Base-by-base conservation (phyloP, 495 filamentous ascomycete genomes). In the Penicillium antarcticum region DNA sequence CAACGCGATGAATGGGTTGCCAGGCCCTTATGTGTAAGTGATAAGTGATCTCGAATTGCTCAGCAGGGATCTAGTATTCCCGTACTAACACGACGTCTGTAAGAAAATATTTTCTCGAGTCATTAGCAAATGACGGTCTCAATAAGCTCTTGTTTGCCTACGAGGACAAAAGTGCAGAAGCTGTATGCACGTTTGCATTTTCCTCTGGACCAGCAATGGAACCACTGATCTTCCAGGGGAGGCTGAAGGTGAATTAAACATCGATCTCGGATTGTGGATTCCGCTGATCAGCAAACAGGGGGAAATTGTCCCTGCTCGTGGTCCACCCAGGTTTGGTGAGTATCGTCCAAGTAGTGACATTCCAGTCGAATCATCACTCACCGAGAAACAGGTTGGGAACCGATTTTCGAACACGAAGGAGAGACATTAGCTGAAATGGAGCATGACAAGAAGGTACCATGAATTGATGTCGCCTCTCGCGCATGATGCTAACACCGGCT, bases 401-500 rank as follows among this genome's bases (percentile, higher is more conserved):
- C 91, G 0, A 86, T 91, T 40, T 96, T 96, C 58, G 91, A 96
- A 69, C 88, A 90, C 56, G 80, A 89, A 53, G 90, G 91, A 24
- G 70, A 91, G 70, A 96, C 91, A 71, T 90, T 92, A 55, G 91
- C 91, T 21, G 91, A 96, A 72, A 96, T 96, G 92, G 84, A 87
- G 43, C 85, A 87, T 70, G 74, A 64, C 16, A 82, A 84, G 66
- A 96, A 96, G 59, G 66, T 69, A 42, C 14, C 19, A 8, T 29
- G 35, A 43, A 17, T 26, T 49, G 16, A 18, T 38, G 10, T 31
- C 5, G 19, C 26, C 14, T 32, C 3, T 40, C 13, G 14, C 4
- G 23, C 1, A 21, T 55, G 23, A 75, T 74, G 39, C 44, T 60
- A 37, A 60, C 33, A 26, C 26, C 17, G 39, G 10, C 10, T 48